A percentile compares a stretch with the other conserved stretches of the same genome.
phyloP scores from a whole-genome alignment of 306 rosid species.

The Glycyrrhiza uralensis region DNA sequence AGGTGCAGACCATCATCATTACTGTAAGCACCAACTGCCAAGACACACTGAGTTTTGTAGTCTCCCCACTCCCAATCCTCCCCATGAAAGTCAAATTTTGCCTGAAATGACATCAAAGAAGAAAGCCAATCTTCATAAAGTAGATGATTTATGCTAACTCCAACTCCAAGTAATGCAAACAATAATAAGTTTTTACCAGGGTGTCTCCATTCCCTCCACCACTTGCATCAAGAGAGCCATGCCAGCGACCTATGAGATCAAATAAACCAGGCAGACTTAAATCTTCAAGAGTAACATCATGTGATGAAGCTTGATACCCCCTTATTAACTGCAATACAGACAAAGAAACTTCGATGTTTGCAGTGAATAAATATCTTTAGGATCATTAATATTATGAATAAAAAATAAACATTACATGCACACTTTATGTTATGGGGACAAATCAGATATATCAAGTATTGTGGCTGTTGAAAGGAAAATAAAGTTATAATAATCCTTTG shows the following conservation, averaged over 20 bases:
- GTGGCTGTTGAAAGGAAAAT: constrained; percentile 17
- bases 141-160: constrained; percentile 25
- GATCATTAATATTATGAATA: not conserved
- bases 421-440: constrained; percentile 23
- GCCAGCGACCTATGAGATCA: constrained; percentile 87
- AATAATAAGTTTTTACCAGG: constrained; percentile 48
- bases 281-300: constrained; percentile 69
- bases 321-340: constrained; percentile 55
- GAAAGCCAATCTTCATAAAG: constrained; percentile 26
- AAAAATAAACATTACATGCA: not conserved
- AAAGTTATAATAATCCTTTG: not conserved
- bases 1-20: constrained; percentile 74
- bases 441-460: constrained; percentile 13
- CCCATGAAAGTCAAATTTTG: constrained; percentile 90
- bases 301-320: constrained; percentile 48
- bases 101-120: constrained; percentile 52
- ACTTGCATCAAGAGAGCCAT: constrained; percentile 88
- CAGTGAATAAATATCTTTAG: not conserved
- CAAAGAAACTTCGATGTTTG: not conserved
- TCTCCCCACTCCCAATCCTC: constrained; percentile 98
- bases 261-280: constrained; percentile 75
- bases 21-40: constrained; percentile 81
- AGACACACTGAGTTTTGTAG: constrained; percentile 76
- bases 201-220: constrained; percentile 99
- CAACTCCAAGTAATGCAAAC: constrained; percentile 22